Percentiles rank a stretch among this genome's conserved stretches.
phyloP scores from a whole-genome alignment of 2,329 filamentous ascomycete species.

The Knoxdaviesia proteae region DNA sequence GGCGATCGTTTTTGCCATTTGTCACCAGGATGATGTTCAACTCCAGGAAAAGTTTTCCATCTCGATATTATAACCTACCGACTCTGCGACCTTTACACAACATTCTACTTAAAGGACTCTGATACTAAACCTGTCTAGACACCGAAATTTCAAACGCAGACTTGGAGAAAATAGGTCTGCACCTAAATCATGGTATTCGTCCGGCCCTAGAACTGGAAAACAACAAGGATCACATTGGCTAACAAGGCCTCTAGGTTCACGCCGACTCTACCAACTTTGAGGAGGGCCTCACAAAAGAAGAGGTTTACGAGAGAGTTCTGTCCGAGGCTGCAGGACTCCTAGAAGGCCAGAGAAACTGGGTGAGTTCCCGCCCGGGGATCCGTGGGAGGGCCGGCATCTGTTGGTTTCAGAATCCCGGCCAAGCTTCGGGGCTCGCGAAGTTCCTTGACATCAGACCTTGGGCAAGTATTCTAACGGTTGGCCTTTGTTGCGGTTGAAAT shows the following conservation, averaged over 20 bases:
- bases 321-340: conserved; percentile 50
- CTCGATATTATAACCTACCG: too few species aligned
- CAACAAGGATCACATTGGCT: too few species aligned
- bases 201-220: too few species aligned
- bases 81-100: too few species aligned
- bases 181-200: too few species aligned
- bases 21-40: too few species aligned
- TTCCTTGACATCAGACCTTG: not conserved
- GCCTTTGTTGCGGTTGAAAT: not conserved
- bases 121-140: too few species aligned
- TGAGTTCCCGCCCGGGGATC: conserved; percentile 16
- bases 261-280: conserved; percentile 61
- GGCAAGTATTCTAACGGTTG: not conserved
- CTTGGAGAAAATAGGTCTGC: too few species aligned
- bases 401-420: not conserved
- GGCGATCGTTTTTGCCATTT: too few species aligned
- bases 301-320: conserved; percentile 55
- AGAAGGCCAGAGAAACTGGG: conserved; percentile 61
- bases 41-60: too few species aligned
- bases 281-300: conserved; percentile 42
- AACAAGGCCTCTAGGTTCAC: conserved; percentile 33
- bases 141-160: too few species aligned
- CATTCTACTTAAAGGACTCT: too few species aligned
- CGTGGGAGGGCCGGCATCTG: not conserved
- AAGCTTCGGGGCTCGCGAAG: not conserved